phyloP scores from a whole-genome alignment of 2,329 filamentous ascomycete species.

The Pseudocercospora ulei region DNA sequence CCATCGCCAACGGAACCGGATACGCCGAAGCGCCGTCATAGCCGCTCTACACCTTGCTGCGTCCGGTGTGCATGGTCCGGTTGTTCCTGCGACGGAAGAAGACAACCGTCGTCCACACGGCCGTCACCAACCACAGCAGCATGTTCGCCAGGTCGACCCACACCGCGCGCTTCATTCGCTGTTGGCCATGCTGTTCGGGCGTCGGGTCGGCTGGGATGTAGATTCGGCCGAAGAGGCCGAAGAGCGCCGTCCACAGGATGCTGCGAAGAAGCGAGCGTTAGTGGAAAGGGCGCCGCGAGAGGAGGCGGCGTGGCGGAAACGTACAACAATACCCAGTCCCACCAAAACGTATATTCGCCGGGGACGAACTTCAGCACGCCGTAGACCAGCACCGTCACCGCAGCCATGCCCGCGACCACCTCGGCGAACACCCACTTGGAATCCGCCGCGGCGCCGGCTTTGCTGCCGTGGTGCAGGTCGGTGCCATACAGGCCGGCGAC shows the following conservation, averaged over 20 bases:
- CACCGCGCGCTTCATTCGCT: slow-evolving; percentile 75
- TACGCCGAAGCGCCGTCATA: background rate
- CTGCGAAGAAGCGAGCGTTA: slow-evolving; percentile 21
- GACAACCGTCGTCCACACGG: slow-evolving; percentile 47
- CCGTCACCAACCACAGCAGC: slow-evolving; percentile 63
- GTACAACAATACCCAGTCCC: slow-evolving; percentile 60
- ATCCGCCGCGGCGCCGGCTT: slow-evolving; percentile 46
- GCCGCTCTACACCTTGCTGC: slow-evolving; percentile 29
- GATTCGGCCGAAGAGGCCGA: slow-evolving; percentile 73
- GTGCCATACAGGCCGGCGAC: slow-evolving; percentile 69
- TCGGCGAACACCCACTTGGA: slow-evolving; percentile 73
- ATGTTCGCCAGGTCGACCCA: slow-evolving; percentile 71
- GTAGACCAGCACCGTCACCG: slow-evolving; percentile 53
- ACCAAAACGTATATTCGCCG: slow-evolving; percentile 43
- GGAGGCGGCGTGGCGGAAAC: slow-evolving; percentile 11
- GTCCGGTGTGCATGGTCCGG: slow-evolving; percentile 35
- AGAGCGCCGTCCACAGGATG: slow-evolving; percentile 69
- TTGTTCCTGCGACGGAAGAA: slow-evolving; percentile 48
- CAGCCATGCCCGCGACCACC: slow-evolving; percentile 56
- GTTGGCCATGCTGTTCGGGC: slow-evolving; percentile 48
- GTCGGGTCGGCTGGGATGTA: slow-evolving; percentile 59
- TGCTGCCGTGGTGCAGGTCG: slow-evolving; percentile 51
- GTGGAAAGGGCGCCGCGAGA: background rate
- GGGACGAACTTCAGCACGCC: slow-evolving; percentile 51
- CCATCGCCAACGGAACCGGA: slow-evolving; percentile 8